Conservation (phyloP, 1,284 basidiomycete genomes). For the Entoloma clypeatum region DNA sequence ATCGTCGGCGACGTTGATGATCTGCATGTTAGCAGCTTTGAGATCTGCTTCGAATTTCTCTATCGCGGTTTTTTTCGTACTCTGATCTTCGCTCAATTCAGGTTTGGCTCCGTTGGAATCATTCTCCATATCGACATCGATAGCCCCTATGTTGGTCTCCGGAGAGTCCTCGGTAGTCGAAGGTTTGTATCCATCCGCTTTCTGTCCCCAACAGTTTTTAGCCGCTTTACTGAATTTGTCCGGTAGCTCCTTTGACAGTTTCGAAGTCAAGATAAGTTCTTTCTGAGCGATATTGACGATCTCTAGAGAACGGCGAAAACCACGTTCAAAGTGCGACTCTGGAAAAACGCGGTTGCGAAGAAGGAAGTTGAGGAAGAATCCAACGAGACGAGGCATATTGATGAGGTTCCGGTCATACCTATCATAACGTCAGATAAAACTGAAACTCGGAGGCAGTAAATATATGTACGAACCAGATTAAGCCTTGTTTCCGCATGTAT, state of each 20-base stretch:
- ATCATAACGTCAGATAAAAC: conserved; percentile 1
- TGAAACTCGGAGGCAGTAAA: background rate
- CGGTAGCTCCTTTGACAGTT: conserved; percentile 50
- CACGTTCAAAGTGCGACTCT: conserved; percentile 36
- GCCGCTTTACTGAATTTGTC: conserved; percentile 51
- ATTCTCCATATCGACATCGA: conserved; percentile 6
- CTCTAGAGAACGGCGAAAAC: conserved; percentile 45
- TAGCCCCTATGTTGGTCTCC: conserved; percentile 14
- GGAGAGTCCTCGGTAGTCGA: background rate
- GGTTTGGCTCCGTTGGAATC: conserved; percentile 9
- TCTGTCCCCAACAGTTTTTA: conserved; percentile 43
- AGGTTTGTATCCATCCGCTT: conserved; percentile 24
- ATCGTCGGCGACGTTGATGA: conserved; percentile 16
- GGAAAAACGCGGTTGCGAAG: conserved; percentile 54
- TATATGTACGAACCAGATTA: conserved; percentile 61
- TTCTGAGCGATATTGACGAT: conserved; percentile 45
- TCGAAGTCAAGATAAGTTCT: conserved; percentile 56
- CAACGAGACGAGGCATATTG: conserved; percentile 51
- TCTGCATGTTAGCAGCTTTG: conserved; percentile 17
- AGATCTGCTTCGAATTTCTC: conserved; percentile 18
- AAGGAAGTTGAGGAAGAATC: conserved; percentile 61
- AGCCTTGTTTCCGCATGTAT: conserved; percentile 57
- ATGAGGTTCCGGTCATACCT: conserved; percentile 40
- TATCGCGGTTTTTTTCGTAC: conserved; percentile 11
- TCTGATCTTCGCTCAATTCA: conserved; percentile 3